Percentiles rank a stretch among this genome's conserved stretches.
Conservation (phyloP, 2,329 filamentous ascomycete genomes). For the Metarhizium album region DNA sequence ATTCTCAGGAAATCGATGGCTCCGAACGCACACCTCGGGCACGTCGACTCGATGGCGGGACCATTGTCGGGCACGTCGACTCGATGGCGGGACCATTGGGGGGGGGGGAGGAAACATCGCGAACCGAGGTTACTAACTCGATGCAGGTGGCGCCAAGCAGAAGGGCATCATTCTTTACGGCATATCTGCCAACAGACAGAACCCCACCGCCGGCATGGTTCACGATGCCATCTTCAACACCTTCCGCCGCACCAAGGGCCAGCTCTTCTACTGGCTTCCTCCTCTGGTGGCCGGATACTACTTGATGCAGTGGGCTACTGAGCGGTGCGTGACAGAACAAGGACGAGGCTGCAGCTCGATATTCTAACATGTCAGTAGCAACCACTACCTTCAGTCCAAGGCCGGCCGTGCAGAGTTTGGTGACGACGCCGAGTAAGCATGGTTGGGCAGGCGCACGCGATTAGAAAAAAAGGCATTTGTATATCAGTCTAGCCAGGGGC, state of each 20-base stretch:
- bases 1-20: neutral
- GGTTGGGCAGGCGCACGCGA: slow-evolving; percentile 8
- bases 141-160: slow-evolving; percentile 45
- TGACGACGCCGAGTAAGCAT: slow-evolving; percentile 29
- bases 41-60: too few relatives aligned
- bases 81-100: too few relatives aligned
- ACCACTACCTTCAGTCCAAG: slow-evolving; percentile 76
- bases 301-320: slow-evolving; percentile 79
- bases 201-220: slow-evolving; percentile 66
- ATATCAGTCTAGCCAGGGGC: slow-evolving; percentile 29
- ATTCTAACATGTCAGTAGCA: slow-evolving; percentile 35
- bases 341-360: neutral
- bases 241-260: slow-evolving; percentile 73
- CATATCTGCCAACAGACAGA: slow-evolving; percentile 79
- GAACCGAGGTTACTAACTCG: neutral
- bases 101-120: neutral
- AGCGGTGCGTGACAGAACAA: slow-evolving; percentile 53
- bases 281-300: slow-evolving; percentile 71
- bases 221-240: slow-evolving; percentile 91
- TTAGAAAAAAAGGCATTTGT: slow-evolving; percentile 18
- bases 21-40: too few relatives aligned
- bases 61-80: too few relatives aligned
- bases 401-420: slow-evolving; percentile 49
- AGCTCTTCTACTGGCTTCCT: slow-evolving; percentile 83
- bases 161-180: slow-evolving; percentile 61